Percentiles rank a stretch among this genome's conserved stretches.
Conservation (phyloP, 73 alveolate species). For the Paramecium sexaurelia region DNA sequence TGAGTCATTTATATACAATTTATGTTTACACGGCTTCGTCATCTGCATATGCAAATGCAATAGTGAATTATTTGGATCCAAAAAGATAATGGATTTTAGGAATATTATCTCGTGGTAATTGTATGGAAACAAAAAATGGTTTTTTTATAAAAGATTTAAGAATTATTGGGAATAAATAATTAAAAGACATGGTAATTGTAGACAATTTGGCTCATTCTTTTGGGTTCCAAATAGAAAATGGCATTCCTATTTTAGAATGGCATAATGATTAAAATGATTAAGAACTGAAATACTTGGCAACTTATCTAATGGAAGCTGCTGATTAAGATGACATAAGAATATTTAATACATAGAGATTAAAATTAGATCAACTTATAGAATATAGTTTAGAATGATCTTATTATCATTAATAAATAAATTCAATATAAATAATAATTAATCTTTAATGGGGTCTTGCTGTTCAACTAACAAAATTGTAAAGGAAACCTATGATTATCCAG, state of each 20-base stretch:
- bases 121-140: constrained; percentile 90
- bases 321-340: constrained; percentile 65
- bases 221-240: constrained; percentile 87
- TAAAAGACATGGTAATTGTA: constrained; percentile 85
- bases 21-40: constrained; percentile 94
- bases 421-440: neutral
- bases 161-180: constrained; percentile 84
- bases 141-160: constrained; percentile 94
- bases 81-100: constrained; percentile 83
- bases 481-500: constrained; percentile 73
- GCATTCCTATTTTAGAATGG: constrained; percentile 87
- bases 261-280: constrained; percentile 79
- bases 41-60: constrained; percentile 95
- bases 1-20: constrained; percentile 80
- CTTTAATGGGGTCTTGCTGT: neutral
- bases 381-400: constrained; percentile 57
- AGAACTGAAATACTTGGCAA: constrained; percentile 81
- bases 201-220: constrained; percentile 95
- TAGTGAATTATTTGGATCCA: constrained; percentile 92
- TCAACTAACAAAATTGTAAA: constrained; percentile 53
- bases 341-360: constrained; percentile 54
- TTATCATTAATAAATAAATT: neutral
- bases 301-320: constrained; percentile 72
- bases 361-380: constrained; percentile 52
- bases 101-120: constrained; percentile 88